Base-by-base conservation (phyloP, 768 basidiomycete species). In the Albatrellus ellisii region DNA sequence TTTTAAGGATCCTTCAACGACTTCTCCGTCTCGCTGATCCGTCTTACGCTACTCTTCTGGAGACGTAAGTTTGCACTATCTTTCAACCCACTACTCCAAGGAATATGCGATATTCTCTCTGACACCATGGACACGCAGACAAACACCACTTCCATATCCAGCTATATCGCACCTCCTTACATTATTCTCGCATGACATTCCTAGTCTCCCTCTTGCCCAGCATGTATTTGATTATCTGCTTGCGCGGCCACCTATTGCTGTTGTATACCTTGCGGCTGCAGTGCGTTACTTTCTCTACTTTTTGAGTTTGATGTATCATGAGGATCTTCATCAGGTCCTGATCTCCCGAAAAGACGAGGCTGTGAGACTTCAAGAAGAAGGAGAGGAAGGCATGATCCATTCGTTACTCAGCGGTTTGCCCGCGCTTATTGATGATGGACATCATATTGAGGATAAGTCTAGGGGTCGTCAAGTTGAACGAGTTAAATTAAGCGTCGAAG, bases 161-260 rank as follows among this genome's bases (percentile, higher is more conserved):
- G 86, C 90, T 0, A 71, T 97, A 14, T 86, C 89, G 4, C 86
- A 90, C 61, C 73, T 95, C 25, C 66, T 97, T 26, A 94, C 90
- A 0, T 70, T 94, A 24, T 90, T 97, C 62, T 78, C 91, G 9
- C 91, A 97, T 57, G 90, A 95, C 51, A 71, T 90, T 43, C 87
- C 91, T 6, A 85, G 84, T 2, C 70, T 94, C n/a, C 72, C 81
- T 4, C 76, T 91, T 28, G 83, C 90, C 21, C 90, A 94, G 56
- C 82, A 90, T 48, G 75, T 90, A 36, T 97, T 94, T 59, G 91
- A 97, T 60, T 97, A 79, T 55, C 61, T 95, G 8, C 62, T 97
- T 10, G 75, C 77, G 48, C 70, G 90, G 26, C 87, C 87, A 20
- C 91, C 91, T 8, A 73, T 90, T 22, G 67, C 70, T 1, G 69